Evolutionary conservation across 306 rosid species (phyloP).

Genomic region (Ammopiptanthus mongolicus): DNA sequence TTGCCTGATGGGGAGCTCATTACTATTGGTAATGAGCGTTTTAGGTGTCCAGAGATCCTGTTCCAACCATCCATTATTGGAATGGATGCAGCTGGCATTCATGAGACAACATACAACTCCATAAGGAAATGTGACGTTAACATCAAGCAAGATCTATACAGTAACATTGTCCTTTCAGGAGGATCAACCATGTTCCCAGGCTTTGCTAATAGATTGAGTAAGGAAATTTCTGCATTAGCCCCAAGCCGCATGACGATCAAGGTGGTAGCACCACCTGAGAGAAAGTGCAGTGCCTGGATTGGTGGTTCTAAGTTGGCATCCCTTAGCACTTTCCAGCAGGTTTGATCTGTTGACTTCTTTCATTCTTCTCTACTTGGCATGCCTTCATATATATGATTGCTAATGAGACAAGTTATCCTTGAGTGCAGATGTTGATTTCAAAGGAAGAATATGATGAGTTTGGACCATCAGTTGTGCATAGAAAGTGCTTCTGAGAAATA

Average conservation of each 20-base stretch:
- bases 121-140: constrained; percentile 98
- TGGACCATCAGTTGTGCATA: constrained; percentile 95
- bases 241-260: constrained; percentile 98
- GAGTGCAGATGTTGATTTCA: constrained; percentile 95
- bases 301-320: constrained; percentile 99
- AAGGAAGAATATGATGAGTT: constrained; percentile 95
- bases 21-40: constrained; percentile 93
- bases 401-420: not conserved
- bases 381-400: not conserved
- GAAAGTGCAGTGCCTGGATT: constrained; percentile 98
- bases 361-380: not conserved
- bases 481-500: constrained; percentile 83
- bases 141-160: constrained; percentile 89
- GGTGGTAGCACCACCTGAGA: constrained; percentile 98
- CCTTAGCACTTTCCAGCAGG: constrained; percentile 99
- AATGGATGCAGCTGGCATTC: constrained; percentile 98
- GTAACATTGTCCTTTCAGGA: constrained; percentile 96
- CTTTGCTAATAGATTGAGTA: constrained; percentile 95
- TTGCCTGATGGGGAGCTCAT: constrained; percentile 95
- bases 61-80: constrained; percentile 93
- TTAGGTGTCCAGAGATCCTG: constrained; percentile 95
- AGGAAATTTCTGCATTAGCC: constrained; percentile 95
- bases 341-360: constrained; percentile 22
- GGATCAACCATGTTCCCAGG: constrained; percentile 98
- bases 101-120: constrained; percentile 92